Evolutionary conservation across 768 basidiomycete genomes (phyloP).

Genomic region (Hemileccinum impolitum): DNA sequence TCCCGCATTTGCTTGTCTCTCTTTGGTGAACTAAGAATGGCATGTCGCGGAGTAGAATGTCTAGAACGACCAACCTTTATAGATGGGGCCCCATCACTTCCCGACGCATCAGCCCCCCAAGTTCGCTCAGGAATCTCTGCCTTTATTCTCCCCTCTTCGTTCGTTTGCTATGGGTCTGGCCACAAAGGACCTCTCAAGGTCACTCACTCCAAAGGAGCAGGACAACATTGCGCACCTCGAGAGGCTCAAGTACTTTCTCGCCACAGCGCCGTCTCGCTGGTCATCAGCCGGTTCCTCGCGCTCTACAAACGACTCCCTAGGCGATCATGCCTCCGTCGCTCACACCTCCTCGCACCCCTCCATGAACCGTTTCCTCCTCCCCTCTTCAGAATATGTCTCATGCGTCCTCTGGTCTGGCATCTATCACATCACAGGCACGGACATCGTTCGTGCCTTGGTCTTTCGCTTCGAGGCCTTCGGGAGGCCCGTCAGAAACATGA

Average conservation of each 20-base stretch:
- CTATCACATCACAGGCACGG: slow-evolving; percentile 94
- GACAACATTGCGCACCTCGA: slow-evolving; percentile 75
- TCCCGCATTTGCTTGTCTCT: slow-evolving; percentile 19
- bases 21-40: slow-evolving; percentile 17
- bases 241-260: slow-evolving; percentile 83
- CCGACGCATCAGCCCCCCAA: slow-evolving; percentile 14
- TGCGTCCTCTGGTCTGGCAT: slow-evolving; percentile 91
- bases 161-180: slow-evolving; percentile 26
- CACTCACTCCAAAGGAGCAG: slow-evolving; percentile 61
- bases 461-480: slow-evolving; percentile 94
- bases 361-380: slow-evolving; percentile 84
- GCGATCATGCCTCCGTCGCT: slow-evolving; percentile 25
- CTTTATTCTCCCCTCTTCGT: slow-evolving; percentile 9
- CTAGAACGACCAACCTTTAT: slow-evolving; percentile 24
- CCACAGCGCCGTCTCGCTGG: slow-evolving; percentile 81
- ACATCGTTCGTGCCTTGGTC: slow-evolving; percentile 92
- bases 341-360: slow-evolving; percentile 66
- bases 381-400: slow-evolving; percentile 82
- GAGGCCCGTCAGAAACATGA: slow-evolving; percentile 86
- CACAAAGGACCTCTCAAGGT: slow-evolving; percentile 34
- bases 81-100: slow-evolving; percentile 8
- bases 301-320: slow-evolving; percentile 13
- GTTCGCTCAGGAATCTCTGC: slow-evolving; percentile 1
- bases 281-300: slow-evolving; percentile 35
- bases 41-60: slow-evolving; percentile 23